Conservation (phyloP, 1,284 basidiomycete species). For the Ganoderma lucidum region DNA sequence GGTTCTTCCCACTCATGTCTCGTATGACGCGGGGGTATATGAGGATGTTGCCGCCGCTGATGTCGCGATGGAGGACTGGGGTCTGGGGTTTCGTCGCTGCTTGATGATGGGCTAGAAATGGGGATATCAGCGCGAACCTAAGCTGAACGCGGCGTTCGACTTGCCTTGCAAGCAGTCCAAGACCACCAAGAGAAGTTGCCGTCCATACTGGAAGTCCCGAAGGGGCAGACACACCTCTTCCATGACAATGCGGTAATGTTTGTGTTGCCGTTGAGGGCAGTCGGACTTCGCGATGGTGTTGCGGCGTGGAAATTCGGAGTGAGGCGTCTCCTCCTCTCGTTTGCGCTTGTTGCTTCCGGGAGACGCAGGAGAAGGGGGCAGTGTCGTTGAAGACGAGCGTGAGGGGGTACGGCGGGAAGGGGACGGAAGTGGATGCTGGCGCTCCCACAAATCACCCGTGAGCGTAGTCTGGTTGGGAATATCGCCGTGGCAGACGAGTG, state of each 20-base stretch:
- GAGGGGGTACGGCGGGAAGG: no score
- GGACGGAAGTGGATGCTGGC: neutral
- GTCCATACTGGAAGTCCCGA: constrained; percentile 10
- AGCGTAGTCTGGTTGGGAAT: constrained; percentile 13
- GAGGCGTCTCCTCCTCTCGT: neutral
- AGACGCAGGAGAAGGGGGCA: no score
- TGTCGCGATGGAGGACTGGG: constrained; percentile 20
- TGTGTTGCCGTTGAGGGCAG: constrained; percentile 11
- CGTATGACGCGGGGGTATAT: neutral
- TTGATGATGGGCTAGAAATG: constrained; percentile 5
- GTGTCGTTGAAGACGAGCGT: neutral
- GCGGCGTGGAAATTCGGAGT: no score
- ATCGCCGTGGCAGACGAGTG: constrained; percentile 25
- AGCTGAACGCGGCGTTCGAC: no score
- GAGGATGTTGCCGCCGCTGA: constrained; percentile 25
- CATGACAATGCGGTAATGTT: constrained; percentile 24
- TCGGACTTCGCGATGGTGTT: no score
- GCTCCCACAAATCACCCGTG: constrained; percentile 9
- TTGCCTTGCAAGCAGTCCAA: constrained; percentile 19
- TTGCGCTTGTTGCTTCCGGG: constrained; percentile 14
- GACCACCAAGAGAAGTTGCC: constrained; percentile 13
- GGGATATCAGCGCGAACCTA: neutral
- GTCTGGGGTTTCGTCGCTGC: neutral
- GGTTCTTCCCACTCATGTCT: neutral
- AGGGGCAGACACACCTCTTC: constrained; percentile 20